Base-by-base conservation (phyloP, 495 filamentous ascomycete species). In the Penicillium daleae region DNA sequence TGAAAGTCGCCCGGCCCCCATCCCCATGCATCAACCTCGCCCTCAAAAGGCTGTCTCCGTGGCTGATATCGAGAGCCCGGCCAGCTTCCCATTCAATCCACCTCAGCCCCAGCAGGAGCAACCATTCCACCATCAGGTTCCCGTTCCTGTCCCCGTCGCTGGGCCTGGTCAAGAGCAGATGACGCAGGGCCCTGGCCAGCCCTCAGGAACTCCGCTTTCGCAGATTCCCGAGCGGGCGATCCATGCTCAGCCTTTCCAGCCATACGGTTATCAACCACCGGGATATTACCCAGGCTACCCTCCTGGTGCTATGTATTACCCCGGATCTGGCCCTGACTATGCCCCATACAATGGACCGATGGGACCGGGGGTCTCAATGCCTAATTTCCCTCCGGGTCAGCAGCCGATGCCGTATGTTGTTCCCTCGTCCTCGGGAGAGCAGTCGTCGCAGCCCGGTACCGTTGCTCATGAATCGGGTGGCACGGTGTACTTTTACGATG, bases 41-140 rank as follows among this genome's bases (percentile, higher is more conserved):
- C 95, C 95, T 4, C 93, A 98, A 75, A 97, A 97, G 80, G 80
- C 93, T 3, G 90, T 99, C 29, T 97, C 95, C 27, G 89, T 98
- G 59, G 92, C 92, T 32, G 93, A 92, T 70, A 97, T 99, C 64
- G 95, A 98, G 72, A 92, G 88, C 24, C 93, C 96, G 3, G 87
- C 84, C 21, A 87, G 82, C 21, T 83, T 90, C 66, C 80, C 84
- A 2, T 88, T 91, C 64, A 86, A 90, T 55, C 85, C 86, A 27
- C 86, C 88, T 17, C 90, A 91, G 67, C 88, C 91, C 60, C 86
- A 87, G 65, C 83, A 86, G 57, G 84, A 87, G 53, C 92, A 96
- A 70, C 92, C 92, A 0, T 97, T 97, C 81, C 92, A 95, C 63
- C 92, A 96, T 56, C 94, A 97, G 70, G 87, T 97, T 24, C 93